A percentile compares a stretch with the other conserved stretches of the same genome.
Evolutionary conservation across 2,329 filamentous ascomycete genomes (phyloP).

Genomic region (Triangularia verruculosa): DNA sequence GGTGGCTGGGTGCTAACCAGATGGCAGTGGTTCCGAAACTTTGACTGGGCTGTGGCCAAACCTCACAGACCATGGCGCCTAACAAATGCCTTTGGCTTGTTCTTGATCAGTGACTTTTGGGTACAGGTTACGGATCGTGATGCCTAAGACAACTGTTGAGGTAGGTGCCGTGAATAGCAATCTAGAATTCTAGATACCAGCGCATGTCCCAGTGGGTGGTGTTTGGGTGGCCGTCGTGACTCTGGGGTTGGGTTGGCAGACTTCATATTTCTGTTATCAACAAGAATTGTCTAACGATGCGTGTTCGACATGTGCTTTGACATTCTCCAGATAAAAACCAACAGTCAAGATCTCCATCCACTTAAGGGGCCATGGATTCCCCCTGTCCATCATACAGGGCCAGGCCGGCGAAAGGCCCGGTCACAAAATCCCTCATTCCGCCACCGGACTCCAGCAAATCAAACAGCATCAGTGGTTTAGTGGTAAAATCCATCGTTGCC

Average conservation of each 20-base stretch:
- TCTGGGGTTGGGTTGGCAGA: neutral
- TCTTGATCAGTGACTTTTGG: slow-evolving; percentile 20
- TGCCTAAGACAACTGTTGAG: neutral
- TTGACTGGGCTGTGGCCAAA: slow-evolving; percentile 27
- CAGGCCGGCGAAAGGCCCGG: neutral
- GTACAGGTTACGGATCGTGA: slow-evolving; percentile 17
- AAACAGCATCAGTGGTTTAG: slow-evolving; percentile 43
- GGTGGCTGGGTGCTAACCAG: neutral
- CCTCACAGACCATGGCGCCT: slow-evolving; percentile 18
- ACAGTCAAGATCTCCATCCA: no score
- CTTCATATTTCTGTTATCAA: neutral
- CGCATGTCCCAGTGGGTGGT: neutral
- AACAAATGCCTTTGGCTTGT: slow-evolving; percentile 14
- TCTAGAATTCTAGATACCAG: neutral
- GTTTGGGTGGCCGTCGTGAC: neutral
- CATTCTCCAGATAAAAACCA: no score
- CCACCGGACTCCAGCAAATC: neutral
- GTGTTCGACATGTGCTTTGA: no score
- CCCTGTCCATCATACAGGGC: neutral
- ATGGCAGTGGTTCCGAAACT: slow-evolving; percentile 25
- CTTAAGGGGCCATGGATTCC: no score
- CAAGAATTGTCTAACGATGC: no score
- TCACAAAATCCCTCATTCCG: neutral
- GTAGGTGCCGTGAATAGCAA: neutral
- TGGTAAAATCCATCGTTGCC: slow-evolving; percentile 54